Base-by-base conservation (phyloP, 495 filamentous ascomycete genomes). In the Penicillium parvum region DNA sequence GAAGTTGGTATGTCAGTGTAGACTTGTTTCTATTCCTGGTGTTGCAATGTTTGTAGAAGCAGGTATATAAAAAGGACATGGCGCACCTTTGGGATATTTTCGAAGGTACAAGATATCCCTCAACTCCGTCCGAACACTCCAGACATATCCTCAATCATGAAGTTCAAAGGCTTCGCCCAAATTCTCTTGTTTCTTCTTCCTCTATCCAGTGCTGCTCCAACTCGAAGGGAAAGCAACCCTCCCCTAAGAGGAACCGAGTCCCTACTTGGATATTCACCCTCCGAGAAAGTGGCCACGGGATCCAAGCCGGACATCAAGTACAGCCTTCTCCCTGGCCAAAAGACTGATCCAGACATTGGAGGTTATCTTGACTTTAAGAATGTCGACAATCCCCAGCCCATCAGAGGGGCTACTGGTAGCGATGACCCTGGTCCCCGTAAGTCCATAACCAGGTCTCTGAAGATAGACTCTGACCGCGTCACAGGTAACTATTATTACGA, bases 301-400 rank as follows among this genome's bases (percentile, higher is more conserved):
- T 49, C 56, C 9, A 57, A 58, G 2, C 65, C 67, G 5, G 61
- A 68, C 5, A 49, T 69, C 37, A 52, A 66, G 18, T 72, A 67
- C 37, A 58, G 64, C 15, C 60, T 77, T 18, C 68, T 73, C 6
- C 57, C 72, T 2, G 81, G 76, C 0, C 83, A 88, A 40, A 73
- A 71, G 10, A 73, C 74, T 4, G 72, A 79, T 34, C 64, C 72
- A 1, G 65, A 78, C 2, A 57, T 80, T 6, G 84, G 84, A 0
- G 50, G 76, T 3, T 82, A 77, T 37, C 73, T 88, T 1, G 76
- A 88, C 50, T 83, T 88, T 37, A 61, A 72, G 17, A 66, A 76
- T 47, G 71, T 75, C 15, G 66, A 76, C 10, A 77, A 80, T 8
- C 84, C 84, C 3, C 83, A 89, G 58, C 83, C 83, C 1, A 79